Evolutionary conservation across 2,329 filamentous ascomycete genomes (phyloP).

Genomic region (Moelleriella libera): DNA sequence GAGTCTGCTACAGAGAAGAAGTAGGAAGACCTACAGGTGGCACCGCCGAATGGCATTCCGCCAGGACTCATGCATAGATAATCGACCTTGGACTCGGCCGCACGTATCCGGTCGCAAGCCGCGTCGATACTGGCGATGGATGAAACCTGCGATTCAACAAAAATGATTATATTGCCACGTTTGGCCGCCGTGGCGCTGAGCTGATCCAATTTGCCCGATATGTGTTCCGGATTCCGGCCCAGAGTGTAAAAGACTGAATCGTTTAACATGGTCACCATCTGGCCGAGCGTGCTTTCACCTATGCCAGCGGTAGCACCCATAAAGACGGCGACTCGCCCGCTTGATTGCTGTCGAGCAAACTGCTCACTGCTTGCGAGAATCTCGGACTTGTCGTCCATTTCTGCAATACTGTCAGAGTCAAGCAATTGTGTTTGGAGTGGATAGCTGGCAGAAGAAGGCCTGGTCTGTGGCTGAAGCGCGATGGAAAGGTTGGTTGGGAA

Average conservation of each 20-base stretch:
- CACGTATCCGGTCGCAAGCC: background rate
- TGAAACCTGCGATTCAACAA: background rate
- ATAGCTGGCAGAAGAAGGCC: background rate
- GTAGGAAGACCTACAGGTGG: background rate
- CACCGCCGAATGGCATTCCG: background rate
- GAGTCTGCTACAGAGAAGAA: background rate
- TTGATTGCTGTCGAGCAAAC: background rate
- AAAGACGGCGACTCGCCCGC: background rate
- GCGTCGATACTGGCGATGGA: background rate
- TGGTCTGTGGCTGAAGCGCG: background rate
- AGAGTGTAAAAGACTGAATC: background rate
- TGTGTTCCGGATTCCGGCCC: background rate
- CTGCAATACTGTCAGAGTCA: background rate
- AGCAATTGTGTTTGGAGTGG: background rate
- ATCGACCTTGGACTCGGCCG: background rate
- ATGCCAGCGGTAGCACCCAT: background rate
- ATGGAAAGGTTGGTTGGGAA: background rate
- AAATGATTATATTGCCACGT: background rate
- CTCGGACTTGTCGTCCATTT: background rate
- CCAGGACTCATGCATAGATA: background rate
- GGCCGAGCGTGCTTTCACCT: background rate
- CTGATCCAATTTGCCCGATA: background rate
- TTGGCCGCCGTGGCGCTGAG: background rate
- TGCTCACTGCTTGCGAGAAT: background rate
- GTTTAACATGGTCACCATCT: background rate